phyloP scores from a whole-genome alignment of 2,329 filamentous ascomycete genomes.

The Curvularia lunata region DNA sequence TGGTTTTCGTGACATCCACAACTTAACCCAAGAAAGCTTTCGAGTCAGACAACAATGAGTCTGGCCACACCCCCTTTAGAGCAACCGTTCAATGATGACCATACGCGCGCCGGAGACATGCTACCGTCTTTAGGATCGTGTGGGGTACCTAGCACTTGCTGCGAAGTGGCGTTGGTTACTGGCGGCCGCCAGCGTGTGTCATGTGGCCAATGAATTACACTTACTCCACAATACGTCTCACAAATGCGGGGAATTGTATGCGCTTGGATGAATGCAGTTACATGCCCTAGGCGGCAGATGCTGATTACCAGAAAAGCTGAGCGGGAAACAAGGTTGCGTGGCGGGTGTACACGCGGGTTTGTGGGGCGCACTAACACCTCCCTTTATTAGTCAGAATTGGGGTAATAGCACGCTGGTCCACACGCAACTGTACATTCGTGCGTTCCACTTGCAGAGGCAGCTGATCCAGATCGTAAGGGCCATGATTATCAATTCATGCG shows the following conservation, averaged over 20 bases:
- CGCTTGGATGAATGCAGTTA: no score
- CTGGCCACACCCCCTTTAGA: no score
- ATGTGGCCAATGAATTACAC: not conserved
- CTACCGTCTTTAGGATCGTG: slow-evolving; percentile 22
- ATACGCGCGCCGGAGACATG: slow-evolving; percentile 2
- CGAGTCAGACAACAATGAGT: not conserved
- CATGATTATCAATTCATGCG: not conserved
- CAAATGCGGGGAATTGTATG: not conserved
- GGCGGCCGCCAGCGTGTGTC: not conserved
- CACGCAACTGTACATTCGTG: not conserved
- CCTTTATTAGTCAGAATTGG: not conserved
- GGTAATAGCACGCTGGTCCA: not conserved
- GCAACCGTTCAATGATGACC: not conserved
- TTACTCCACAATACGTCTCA: not conserved
- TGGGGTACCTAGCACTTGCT: slow-evolving; percentile 23
- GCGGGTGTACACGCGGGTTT: not conserved
- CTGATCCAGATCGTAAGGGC: not conserved
- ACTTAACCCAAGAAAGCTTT: not conserved
- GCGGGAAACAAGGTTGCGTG: not conserved
- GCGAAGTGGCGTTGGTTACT: slow-evolving; percentile 4
- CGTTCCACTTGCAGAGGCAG: not conserved
- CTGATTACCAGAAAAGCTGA: not conserved
- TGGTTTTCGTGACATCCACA: not conserved
- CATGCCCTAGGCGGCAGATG: not conserved
- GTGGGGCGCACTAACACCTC: slow-evolving; percentile 8